phyloP scores from a whole-genome alignment of 306 rosid species.

The Adenanthera pavonina region DNA sequence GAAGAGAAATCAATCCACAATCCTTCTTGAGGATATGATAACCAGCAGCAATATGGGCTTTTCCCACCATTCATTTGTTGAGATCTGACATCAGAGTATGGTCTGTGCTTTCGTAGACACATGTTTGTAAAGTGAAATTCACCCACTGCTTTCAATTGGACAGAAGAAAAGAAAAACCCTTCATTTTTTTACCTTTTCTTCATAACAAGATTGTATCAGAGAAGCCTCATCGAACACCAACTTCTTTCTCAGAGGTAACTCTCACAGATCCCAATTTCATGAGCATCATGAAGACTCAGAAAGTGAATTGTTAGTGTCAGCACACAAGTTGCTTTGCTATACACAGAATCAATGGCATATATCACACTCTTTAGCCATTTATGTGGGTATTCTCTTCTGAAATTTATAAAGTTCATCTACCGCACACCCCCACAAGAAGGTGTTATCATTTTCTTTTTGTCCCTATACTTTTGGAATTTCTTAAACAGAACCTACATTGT shows the following conservation, averaged over 20 bases:
- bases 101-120: constrained; percentile 80
- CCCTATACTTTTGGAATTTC: constrained; percentile 65
- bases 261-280: constrained; percentile 53
- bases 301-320: constrained; percentile 47
- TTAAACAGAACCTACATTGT: constrained; percentile 45
- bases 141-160: constrained; percentile 46
- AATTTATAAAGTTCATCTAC: constrained; percentile 50
- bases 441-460: constrained; percentile 61
- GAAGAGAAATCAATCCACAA: constrained; percentile 32
- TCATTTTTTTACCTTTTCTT: constrained; percentile 46
- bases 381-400: constrained; percentile 39
- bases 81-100: constrained; percentile 51
- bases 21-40: constrained; percentile 30
- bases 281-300: constrained; percentile 42
- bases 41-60: constrained; percentile 39
- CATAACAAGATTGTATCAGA: constrained; percentile 45
- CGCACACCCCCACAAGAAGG: constrained; percentile 42
- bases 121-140: constrained; percentile 49
- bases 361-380: constrained; percentile 49
- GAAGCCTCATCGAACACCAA: constrained; percentile 41
- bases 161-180: constrained; percentile 40
- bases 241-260: constrained; percentile 44
- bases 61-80: constrained; percentile 55
- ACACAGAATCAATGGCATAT: constrained; percentile 30
- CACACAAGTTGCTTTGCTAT: constrained; percentile 35